Percentiles rank a stretch among this genome's conserved stretches.
Conservation (phyloP, 2,329 filamentous ascomycete genomes). For the Pseudocercospora macadamiae region DNA sequence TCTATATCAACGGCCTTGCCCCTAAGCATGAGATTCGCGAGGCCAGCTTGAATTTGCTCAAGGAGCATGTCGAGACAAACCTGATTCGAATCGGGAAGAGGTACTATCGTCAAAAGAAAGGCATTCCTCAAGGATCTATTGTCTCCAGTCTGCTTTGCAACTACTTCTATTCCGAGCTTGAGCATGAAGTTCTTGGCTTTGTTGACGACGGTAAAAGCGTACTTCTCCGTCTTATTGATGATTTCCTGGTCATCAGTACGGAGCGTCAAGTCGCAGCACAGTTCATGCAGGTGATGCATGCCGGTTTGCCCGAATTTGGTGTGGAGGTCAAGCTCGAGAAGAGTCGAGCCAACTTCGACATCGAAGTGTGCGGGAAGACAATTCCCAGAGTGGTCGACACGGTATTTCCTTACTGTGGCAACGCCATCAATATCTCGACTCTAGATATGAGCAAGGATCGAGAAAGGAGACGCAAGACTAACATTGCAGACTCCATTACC, state of each 20-base stretch:
- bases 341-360: constrained; percentile 81
- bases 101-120: constrained; percentile 81
- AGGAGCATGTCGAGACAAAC: constrained; percentile 81
- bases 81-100: constrained; percentile 86
- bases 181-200: constrained; percentile 70
- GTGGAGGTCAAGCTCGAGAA: constrained; percentile 76
- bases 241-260: constrained; percentile 86
- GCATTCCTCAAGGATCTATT: constrained; percentile 92
- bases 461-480: constrained; percentile 54
- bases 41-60: constrained; percentile 69
- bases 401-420: constrained; percentile 88
- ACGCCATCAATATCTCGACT: constrained; percentile 71
- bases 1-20: constrained; percentile 74
- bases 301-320: constrained; percentile 77
- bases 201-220: constrained; percentile 60
- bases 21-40: constrained; percentile 60
- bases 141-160: constrained; percentile 87
- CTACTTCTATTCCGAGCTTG: constrained; percentile 92
- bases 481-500: constrained; percentile 72
- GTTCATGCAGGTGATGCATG: constrained; percentile 81
- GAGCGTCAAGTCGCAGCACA: constrained; percentile 65
- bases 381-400: constrained; percentile 51
- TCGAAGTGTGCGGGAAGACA: constrained; percentile 56
- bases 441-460: constrained; percentile 74
- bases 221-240: constrained; percentile 82